Evolutionary conservation across 768 basidiomycete genomes (phyloP), one percentile per base, ranked within the genome.

Genomic region (Boletus edulis): DNA sequence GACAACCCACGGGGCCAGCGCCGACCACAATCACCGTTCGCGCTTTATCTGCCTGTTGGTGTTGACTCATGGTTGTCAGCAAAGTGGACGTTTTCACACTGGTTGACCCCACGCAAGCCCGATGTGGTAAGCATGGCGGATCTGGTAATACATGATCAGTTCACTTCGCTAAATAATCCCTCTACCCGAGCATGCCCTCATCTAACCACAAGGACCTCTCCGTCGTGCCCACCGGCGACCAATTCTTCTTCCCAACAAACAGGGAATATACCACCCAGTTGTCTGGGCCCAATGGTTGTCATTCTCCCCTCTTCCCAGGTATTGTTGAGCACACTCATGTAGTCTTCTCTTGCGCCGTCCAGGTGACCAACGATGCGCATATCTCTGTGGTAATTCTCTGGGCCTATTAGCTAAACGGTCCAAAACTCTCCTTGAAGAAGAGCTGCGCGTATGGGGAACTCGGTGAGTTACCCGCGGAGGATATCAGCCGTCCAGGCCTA

Each of bases 311-410:
- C 50, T 41, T 20, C 18, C 45, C 34, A 34, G 10, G 40, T 13
- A 9, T 35, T 11, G 27, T 47, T 11, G 48, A 39, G 32, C 24
- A 44, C 35, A 34, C 66, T 67, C 45, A 69, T 39, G n/a, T 15
- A 29, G 12, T 35, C 49, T 53, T 38, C 54, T 59, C 44, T 55
- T 40, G 47, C 49, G 40, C 45, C 44, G 52, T 61, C 20, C 57
- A 76, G 72, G 70, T 78, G 82, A 83, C 47, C 69, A 66, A 52
- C 74, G 76, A 52, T 86, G 84, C 69, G 83, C 86, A 34, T 99
- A 99, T 71, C 84, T 99, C 49, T 95, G 92, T 68, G 97, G 97
- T 34, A 98, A 99, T 75, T 98, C 94, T 24, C 81, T 98, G 11
- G 97, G 97, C 5, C 78, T 88, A 51, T 75, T 91, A 64, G 82